Evolutionary conservation across 441 rosid species (phyloP).

Genomic region (Pelargonium fulgidum): DNA sequence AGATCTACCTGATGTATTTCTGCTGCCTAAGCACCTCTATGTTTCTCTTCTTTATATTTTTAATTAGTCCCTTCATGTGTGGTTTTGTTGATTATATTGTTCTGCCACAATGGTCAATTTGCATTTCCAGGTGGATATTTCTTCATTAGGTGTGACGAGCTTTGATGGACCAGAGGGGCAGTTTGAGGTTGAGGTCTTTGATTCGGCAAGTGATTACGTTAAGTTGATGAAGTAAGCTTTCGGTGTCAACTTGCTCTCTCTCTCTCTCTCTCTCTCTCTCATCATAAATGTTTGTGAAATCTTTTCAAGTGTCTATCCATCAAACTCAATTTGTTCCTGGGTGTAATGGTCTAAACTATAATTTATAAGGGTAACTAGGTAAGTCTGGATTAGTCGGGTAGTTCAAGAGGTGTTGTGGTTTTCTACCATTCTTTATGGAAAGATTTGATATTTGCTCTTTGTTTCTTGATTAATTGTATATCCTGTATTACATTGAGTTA

Average conservation of each 20-base stretch:
- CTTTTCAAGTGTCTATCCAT: background rate
- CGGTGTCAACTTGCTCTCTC: background rate
- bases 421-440: background rate
- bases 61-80: slow-evolving; percentile 1
- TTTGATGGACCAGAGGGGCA: slow-evolving; percentile 78
- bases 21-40: slow-evolving; percentile 21
- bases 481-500: background rate
- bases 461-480: too few relatives aligned
- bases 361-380: background rate
- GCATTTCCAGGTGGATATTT: slow-evolving; percentile 65
- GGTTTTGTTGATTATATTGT: slow-evolving; percentile 7
- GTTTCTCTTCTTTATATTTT: slow-evolving; percentile 7
- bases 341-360: background rate
- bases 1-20: slow-evolving; percentile 66
- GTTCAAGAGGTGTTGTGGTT: background rate
- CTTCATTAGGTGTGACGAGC: slow-evolving; percentile 54
- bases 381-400: background rate
- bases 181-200: slow-evolving; percentile 90
- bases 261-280: background rate
- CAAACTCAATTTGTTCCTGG: background rate
- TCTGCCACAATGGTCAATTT: slow-evolving; percentile 13
- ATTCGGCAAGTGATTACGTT: slow-evolving; percentile 84
- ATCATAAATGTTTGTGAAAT: background rate
- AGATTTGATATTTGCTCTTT: background rate
- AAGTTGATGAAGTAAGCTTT: slow-evolving; percentile 80